Percentiles rank a stretch among this genome's conserved stretches.
Evolutionary conservation across 2,329 filamentous ascomycete genomes (phyloP).

Genomic region (Lanzia echinophila): DNA sequence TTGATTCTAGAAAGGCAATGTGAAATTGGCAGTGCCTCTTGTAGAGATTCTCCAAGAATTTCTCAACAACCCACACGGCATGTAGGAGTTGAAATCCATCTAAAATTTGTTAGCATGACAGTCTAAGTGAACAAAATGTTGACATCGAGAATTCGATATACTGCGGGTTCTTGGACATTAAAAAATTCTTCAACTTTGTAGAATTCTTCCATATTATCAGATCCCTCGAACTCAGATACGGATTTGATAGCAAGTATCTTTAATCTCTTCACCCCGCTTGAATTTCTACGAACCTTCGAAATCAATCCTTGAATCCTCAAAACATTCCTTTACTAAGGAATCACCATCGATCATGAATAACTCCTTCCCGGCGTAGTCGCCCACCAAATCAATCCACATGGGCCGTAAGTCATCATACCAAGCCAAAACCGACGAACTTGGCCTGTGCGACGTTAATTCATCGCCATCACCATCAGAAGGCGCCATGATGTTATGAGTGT

Average conservation of each 20-base stretch:
- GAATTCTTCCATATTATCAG: background rate
- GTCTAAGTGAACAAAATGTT: background rate
- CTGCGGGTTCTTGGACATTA: background rate
- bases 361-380: constrained; percentile 69
- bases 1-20: constrained; percentile 56
- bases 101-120: constrained; percentile 24
- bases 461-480: constrained; percentile 5
- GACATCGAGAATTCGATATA: background rate
- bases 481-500: background rate
- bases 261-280: background rate
- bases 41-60: constrained; percentile 53
- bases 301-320: constrained; percentile 56
- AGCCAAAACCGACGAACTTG: constrained; percentile 16
- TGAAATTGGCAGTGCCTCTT: constrained; percentile 65
- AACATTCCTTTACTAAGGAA: constrained; percentile 58
- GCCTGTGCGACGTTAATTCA: constrained; percentile 6
- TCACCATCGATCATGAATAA: constrained; percentile 69
- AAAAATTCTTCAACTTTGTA: background rate
- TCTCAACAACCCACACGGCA: constrained; percentile 62
- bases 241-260: background rate
- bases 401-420: constrained; percentile 39
- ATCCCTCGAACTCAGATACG: background rate
- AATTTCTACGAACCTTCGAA: constrained; percentile 40
- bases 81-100: constrained; percentile 66
- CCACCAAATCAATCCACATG: constrained; percentile 56